phyloP scores from a whole-genome alignment of 306 rosid species.

The Herpetospermum pedunculosum region DNA sequence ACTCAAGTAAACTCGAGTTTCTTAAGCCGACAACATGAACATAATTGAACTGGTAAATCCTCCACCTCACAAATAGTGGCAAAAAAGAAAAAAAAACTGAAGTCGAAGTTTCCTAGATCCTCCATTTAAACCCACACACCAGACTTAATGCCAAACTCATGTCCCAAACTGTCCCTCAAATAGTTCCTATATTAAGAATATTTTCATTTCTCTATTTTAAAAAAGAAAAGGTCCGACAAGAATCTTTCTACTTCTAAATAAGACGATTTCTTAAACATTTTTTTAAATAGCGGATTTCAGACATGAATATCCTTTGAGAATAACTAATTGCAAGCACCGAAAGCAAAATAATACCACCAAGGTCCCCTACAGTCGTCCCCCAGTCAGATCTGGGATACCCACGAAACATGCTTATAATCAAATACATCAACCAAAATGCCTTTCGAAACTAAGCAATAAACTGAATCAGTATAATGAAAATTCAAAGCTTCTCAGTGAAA shows the following conservation, averaged over 20 bases:
- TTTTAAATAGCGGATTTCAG: background rate
- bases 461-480: background rate
- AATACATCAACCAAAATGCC: background rate
- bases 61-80: too few species aligned
- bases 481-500: too few species aligned
- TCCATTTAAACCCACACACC: background rate
- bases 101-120: background rate
- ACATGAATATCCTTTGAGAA: slow-evolving; percentile 4
- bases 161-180: background rate
- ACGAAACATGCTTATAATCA: background rate
- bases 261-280: background rate
- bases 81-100: too few species aligned
- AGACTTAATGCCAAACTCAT: background rate
- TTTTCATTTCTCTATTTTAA: background rate
- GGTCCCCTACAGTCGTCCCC: background rate
- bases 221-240: background rate
- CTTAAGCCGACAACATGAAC: too few species aligned
- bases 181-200: background rate
- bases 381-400: background rate
- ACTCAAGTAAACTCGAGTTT: too few species aligned
- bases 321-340: background rate
- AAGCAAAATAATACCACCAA: background rate
- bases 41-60: too few species aligned
- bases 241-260: background rate
- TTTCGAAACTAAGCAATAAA: background rate